These are phyloP conservation scores for Eucalyptus regnans DNA, from an alignment of 345 rosid species.

Conservation along the genomic window DNA sequence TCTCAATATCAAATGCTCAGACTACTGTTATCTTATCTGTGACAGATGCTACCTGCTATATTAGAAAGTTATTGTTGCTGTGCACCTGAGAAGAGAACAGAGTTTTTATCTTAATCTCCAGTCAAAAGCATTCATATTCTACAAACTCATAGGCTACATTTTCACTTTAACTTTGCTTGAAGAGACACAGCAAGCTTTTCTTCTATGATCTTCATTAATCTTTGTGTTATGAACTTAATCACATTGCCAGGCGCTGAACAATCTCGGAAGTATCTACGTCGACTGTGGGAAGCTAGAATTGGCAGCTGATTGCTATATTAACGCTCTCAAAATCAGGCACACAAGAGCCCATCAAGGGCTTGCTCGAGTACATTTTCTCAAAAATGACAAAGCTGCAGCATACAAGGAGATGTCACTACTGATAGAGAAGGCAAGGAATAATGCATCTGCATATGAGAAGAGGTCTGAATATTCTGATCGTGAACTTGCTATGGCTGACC, in stretches of 20 bases:
- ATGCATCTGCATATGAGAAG: conserved; percentile 96
- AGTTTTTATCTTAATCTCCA: background rate
- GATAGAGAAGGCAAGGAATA: conserved; percentile 74
- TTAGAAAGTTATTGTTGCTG: background rate
- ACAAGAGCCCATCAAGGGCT: conserved; percentile 98
- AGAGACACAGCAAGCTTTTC: background rate
- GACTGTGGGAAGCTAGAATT: conserved; percentile 58
- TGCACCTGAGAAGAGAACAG: background rate
- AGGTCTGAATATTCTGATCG: conserved; percentile 97
- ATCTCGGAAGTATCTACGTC: conserved; percentile 89
- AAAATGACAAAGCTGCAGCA: conserved; percentile 67
- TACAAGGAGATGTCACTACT: conserved; percentile 89
- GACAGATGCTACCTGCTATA: background rate
- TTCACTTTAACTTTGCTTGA: background rate
- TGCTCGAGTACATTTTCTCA: conserved; percentile 83
- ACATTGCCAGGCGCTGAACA: conserved; percentile 79
- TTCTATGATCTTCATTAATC: background rate
- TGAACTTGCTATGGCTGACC: conserved; percentile 76
- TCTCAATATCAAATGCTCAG: background rate
- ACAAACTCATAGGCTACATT: background rate
- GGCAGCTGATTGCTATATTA: conserved; percentile 96
- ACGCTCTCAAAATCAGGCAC: conserved; percentile 85
- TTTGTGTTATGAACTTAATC: background rate
- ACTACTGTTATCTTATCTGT: background rate
- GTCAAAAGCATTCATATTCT: background rate